phyloP scores from a whole-genome alignment of 2,329 filamentous ascomycete genomes.

The Falciphora oryzae region DNA sequence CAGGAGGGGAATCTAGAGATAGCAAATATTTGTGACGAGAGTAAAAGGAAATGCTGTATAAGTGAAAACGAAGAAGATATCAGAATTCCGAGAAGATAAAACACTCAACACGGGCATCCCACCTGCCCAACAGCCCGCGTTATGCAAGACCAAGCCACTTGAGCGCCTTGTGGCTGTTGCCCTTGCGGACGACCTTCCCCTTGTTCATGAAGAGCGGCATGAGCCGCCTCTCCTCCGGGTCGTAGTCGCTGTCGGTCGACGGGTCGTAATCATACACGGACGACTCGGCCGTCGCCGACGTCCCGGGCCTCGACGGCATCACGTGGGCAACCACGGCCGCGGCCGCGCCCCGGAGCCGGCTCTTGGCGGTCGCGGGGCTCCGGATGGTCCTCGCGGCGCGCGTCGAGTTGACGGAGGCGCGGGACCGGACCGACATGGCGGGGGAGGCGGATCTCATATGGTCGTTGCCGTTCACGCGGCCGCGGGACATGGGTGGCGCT shows the following conservation, averaged over 20 bases:
- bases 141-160: conserved; percentile 45
- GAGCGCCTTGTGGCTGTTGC: conserved; percentile 44
- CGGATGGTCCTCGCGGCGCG: conserved; percentile 24
- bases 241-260: conserved; percentile 35
- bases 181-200: conserved; percentile 16
- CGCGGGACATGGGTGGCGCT: not conserved
- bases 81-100: not conserved
- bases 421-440: conserved; percentile 19
- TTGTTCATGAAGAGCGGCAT: conserved; percentile 41
- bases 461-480: conserved; percentile 9
- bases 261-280: conserved; percentile 21
- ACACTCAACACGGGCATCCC: not conserved
- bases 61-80: not conserved
- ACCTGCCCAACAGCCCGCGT: not conserved
- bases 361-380: conserved; percentile 14
- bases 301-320: not conserved
- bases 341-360: conserved; percentile 11
- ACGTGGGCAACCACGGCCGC: conserved; percentile 8
- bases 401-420: conserved; percentile 29
- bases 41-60: not conserved
- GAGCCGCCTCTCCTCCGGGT: conserved; percentile 43
- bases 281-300: not conserved
- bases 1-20: not conserved
- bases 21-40: not conserved
- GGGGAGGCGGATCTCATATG: conserved; percentile 12